Evolutionary conservation across 169 alveolate species (phyloP), one percentile per base, ranked within the genome.

Genomic region (Eimeria sp.): DNA sequence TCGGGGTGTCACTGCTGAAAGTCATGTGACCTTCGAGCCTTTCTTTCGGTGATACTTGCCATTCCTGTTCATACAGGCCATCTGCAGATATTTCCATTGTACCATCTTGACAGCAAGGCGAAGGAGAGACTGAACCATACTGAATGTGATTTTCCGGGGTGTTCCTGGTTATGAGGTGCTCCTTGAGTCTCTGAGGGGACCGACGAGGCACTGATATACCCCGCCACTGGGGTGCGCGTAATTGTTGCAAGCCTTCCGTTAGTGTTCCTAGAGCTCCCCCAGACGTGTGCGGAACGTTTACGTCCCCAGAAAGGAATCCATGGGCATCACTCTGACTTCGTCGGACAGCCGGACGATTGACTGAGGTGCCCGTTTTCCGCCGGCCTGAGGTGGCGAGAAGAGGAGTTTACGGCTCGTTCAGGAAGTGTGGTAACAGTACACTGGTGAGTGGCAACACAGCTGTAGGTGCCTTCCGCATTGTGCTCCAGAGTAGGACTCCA

Each of bases 351-450:
- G 49, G 88, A 25, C 62, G n/a, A 78, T 68, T 49, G 11, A 16
- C 49, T n/a, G 49, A 66, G 13, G 71, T 49, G 68, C 46, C 27
- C 66, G 68, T 54, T 78, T 52, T 78, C 68, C 25, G 71, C 66
- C 62, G 62, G 68, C 88, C 88, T 78, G 88, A 49, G 88, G 88
- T 52, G 88, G 68, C 54, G 23, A 27, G 49, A 25, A 78, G 14
- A 54, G 62, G 68, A n/a, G 10, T 46, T 30, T 30, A 49, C 46
- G 46, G 9, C 14, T 49, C 68, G 49, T 1, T 25, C 27, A 54
- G 68, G 68, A 54, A 78, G 27, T n/a, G 52, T 20, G 14, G 20
- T 37, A 40, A 74, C 30, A 20, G 33, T 20, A 16, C 83, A 6
- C 20, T 74, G 46, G n/a, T 71, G 14, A 10, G 58, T 74, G 43